phyloP scores from a whole-genome alignment of 345 rosid genomes.

The Populus tremula region DNA sequence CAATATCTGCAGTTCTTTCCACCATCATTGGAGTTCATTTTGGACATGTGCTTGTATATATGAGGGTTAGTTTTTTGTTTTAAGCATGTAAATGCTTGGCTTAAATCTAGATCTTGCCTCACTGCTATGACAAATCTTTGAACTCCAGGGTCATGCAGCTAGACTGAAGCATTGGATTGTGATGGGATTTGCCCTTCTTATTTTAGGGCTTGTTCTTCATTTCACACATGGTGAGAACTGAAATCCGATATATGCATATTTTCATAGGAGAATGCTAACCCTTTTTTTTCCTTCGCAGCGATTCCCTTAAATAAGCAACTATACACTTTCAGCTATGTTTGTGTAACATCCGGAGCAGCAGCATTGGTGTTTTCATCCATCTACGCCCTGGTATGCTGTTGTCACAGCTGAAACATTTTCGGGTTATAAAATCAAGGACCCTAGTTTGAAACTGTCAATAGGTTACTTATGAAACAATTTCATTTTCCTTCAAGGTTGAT shows the following conservation, averaged over 20 bases:
- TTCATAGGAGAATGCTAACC: conserved; percentile 1
- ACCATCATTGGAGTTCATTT: conserved; percentile 78
- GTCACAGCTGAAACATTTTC: not conserved
- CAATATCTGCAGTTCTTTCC: conserved; percentile 72
- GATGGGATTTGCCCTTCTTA: conserved; percentile 54
- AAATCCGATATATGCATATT: not conserved
- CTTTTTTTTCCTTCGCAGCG: conserved; percentile 39
- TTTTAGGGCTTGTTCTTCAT: conserved; percentile 62
- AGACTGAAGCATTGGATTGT: conserved; percentile 76
- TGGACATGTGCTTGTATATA: conserved; percentile 70
- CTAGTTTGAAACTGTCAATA: not conserved
- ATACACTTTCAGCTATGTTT: conserved; percentile 76
- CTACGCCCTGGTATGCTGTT: conserved; percentile 54
- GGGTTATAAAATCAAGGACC: not conserved
- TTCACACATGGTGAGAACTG: conserved; percentile 57
- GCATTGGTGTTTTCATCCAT: conserved; percentile 66
- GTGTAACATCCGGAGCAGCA: conserved; percentile 82
- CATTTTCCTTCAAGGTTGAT: conserved; percentile 54
- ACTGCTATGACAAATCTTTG: conserved; percentile 5
- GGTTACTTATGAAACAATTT: not conserved
- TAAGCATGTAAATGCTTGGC: not conserved
- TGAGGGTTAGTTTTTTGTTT: conserved; percentile 45
- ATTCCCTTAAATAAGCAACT: conserved; percentile 81
- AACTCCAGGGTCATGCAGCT: conserved; percentile 50
- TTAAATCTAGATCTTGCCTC: conserved; percentile 5